Percentiles rank a stretch among this genome's conserved stretches.
Conservation (phyloP, 2,329 filamentous ascomycete species). For the Hymenoscyphus albidus region DNA sequence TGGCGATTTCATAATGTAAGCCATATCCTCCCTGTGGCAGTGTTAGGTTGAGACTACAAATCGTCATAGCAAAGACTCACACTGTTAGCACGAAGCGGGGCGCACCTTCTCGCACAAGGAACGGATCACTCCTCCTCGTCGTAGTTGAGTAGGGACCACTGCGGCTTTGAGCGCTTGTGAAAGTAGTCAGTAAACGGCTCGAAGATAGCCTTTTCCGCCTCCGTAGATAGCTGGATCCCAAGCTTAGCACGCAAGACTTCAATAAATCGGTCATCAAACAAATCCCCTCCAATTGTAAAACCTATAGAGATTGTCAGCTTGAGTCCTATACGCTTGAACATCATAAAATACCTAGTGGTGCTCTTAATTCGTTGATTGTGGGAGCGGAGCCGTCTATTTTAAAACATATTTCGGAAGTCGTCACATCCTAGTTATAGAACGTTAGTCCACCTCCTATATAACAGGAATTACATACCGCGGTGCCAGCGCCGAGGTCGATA, state of each 20-base stretch:
- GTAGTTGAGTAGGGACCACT: not conserved
- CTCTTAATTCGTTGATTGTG: not conserved
- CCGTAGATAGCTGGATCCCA: not conserved
- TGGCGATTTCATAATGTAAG: constrained; percentile 3
- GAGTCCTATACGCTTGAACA: not conserved
- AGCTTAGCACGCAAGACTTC: not conserved
- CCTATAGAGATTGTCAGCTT: not conserved
- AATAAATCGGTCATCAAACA: not conserved
- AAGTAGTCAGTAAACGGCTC: not conserved
- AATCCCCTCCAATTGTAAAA: constrained; percentile 1
- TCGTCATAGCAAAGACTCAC: constrained; percentile 1
- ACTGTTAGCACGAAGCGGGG: not conserved
- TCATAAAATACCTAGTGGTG: not conserved
- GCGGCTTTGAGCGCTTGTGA: not conserved
- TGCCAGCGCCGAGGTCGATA: not conserved
- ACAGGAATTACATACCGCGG: not conserved
- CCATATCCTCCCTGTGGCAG: not conserved
- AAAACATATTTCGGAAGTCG: not conserved
- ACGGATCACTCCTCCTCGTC: not conserved
- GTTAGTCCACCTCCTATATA: not conserved
- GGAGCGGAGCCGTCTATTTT: not conserved
- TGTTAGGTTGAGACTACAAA: not conserved
- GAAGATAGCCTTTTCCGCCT: not conserved
- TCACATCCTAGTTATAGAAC: constrained; percentile 2
- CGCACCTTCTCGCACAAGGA: not conserved